Base-by-base conservation (phyloP, 805 yeast species). In the Pichia thaimueangensis region DNA sequence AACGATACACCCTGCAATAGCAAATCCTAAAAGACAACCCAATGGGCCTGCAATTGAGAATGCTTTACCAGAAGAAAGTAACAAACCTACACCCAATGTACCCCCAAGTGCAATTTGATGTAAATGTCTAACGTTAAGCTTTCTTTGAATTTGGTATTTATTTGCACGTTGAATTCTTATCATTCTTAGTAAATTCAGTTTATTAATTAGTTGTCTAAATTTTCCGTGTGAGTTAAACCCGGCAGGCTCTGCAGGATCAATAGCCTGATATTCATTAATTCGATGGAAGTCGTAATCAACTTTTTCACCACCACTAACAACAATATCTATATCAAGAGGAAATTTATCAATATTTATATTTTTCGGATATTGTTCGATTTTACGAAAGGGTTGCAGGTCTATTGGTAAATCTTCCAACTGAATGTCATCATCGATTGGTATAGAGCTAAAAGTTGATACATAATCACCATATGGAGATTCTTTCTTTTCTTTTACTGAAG, bases 51-150 rank as follows among this genome's bases (percentile, higher is more conserved):
- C 82, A 15, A 79, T 78, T 16, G 79, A 69, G 40, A 84, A 71
- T 0, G 87, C 84, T 53, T 82, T 80, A 4, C 93, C 89, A 6
- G 83, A 74, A 33, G 80, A 76, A 20, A 84, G 62, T 43, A 81
- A 71, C 16, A 84, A 60, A 0, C 94, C 93, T 13, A 84, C 91
- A 1, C 93, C 93, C 5, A 84, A 59, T 0, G 89, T 82, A 2
- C 88, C 91, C 3, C 88, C 87, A 24, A 85, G 65, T 0, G 89
- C 84, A 36, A 84, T 79, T 79, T 83, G 81, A 55, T 83, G 88
- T 16, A 84, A 62, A 58, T 84, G 91, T 19, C 87, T 63, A 23
- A 78, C 76, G 41, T 72, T 71, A 34, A 84, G 64, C 47, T 76
- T 77, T 43, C 89, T 63, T 47, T 78, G 84, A 35, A 80, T 56